These are phyloP conservation scores for Suillus placidus DNA, from an alignment of 768 basidiomycete genomes.

Conservation along the genomic window DNA sequence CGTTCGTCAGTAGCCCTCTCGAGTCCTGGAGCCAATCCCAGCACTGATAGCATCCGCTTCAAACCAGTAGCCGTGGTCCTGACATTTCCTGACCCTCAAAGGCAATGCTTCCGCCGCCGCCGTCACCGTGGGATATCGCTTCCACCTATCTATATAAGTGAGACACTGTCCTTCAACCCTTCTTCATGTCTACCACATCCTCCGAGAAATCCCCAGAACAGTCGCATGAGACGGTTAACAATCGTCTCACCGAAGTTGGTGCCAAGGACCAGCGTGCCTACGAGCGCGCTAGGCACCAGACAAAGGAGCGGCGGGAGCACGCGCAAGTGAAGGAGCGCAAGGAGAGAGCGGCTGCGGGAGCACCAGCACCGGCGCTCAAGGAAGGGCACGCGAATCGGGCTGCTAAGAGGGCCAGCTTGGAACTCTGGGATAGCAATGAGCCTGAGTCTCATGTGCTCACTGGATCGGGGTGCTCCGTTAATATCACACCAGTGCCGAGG, in stretches of 20 bases:
- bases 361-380: conserved; percentile 25
- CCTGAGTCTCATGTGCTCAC: conserved; percentile 9
- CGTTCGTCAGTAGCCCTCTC: conserved; percentile 17
- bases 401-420: conserved; percentile 29
- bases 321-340: conserved; percentile 35
- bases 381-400: conserved; percentile 18
- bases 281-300: conserved; percentile 37
- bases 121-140: conserved; percentile 17
- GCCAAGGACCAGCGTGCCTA: conserved; percentile 35
- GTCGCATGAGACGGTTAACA: conserved; percentile 22
- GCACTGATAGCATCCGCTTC: not conserved
- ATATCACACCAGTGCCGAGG: conserved; percentile 2
- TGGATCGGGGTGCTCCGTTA: not conserved
- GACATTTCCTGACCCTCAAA: not conserved
- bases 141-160: conserved; percentile 35
- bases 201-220: conserved; percentile 23
- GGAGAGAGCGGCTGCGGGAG: conserved; percentile 24
- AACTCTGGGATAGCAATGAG: conserved; percentile 31
- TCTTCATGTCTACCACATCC: conserved; percentile 35
- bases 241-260: conserved; percentile 19
- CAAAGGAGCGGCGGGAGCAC: conserved; percentile 36
- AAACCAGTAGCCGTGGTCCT: not conserved
- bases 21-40: not conserved
- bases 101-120: not conserved
- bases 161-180: conserved; percentile 7